Evolutionary conservation across 306 rosid genomes (phyloP).

Genomic region (Corylus avellana): DNA sequence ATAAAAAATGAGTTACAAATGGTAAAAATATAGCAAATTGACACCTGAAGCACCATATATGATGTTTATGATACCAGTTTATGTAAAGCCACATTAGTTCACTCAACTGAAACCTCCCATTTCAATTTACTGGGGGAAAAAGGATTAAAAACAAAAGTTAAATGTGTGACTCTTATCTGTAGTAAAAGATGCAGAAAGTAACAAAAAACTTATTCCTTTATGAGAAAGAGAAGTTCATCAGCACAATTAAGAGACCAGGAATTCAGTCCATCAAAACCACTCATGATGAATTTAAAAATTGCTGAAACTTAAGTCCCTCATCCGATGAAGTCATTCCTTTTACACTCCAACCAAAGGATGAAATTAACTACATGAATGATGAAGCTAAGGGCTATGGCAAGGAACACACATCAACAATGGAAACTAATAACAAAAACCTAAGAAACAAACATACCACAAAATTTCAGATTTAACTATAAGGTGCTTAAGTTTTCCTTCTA

Average conservation of each 20-base stretch:
- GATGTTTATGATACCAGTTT: background rate
- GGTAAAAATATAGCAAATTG: background rate
- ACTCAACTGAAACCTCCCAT: background rate
- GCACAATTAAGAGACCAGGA: constrained; percentile 1
- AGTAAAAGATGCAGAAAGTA: background rate
- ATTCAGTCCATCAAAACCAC: background rate
- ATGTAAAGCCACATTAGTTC: background rate
- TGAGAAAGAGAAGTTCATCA: background rate
- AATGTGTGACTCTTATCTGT: background rate
- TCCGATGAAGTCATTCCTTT: too few species aligned
- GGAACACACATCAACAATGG: background rate
- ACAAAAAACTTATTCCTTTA: background rate
- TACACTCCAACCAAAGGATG: too few species aligned
- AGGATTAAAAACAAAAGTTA: background rate
- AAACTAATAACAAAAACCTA: background rate
- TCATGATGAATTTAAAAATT: background rate
- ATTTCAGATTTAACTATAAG: background rate
- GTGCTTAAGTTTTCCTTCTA: background rate
- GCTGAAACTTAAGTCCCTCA: background rate
- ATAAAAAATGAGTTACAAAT: background rate
- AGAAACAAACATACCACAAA: background rate
- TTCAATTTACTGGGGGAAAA: background rate
- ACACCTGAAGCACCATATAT: background rate
- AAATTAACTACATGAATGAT: background rate
- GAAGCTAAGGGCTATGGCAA: background rate